Evolutionary conservation across 257 asterid genomes (phyloP).

Genomic region (Buddleja alternifolia): DNA sequence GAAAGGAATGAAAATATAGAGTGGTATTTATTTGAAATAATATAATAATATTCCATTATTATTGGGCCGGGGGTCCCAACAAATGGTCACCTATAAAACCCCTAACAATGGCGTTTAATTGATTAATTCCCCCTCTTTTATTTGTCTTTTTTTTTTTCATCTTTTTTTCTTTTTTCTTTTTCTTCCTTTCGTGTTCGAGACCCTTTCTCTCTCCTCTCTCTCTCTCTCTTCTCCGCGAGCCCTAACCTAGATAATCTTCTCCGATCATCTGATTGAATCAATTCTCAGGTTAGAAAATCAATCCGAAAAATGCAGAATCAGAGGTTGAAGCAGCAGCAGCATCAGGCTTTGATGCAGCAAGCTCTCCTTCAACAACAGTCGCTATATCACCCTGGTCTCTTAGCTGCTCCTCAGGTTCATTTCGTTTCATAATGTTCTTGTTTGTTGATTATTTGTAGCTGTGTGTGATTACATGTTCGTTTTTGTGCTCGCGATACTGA

Average conservation of each 20-base stretch:
- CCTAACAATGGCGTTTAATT: slow-evolving; percentile 12
- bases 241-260: slow-evolving; percentile 35
- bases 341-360: slow-evolving; percentile 92
- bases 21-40: too few species aligned
- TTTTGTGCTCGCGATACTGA: slow-evolving; percentile 14
- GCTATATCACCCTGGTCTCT: slow-evolving; percentile 83
- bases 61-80: slow-evolving; percentile 29
- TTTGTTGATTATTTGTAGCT: not conserved
- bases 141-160: slow-evolving; percentile 13
- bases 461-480: not conserved
- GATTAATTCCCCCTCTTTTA: slow-evolving; percentile 13
- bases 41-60: too few species aligned
- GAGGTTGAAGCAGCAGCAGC: slow-evolving; percentile 86
- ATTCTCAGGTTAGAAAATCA: slow-evolving; percentile 2
- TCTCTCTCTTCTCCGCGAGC: slow-evolving; percentile 45
- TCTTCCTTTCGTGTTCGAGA: slow-evolving; percentile 33
- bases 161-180: not conserved
- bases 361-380: slow-evolving; percentile 93
- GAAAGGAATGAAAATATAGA: too few species aligned
- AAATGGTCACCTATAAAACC: slow-evolving; percentile 25
- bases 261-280: slow-evolving; percentile 38
- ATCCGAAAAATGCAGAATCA: slow-evolving; percentile 71
- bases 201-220: not conserved
- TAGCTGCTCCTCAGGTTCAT: slow-evolving; percentile 92
- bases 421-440: not conserved